These are phyloP conservation scores for Kwoniella heveanensis DNA, from an alignment of 768 basidiomycete genomes.

Conservation along the genomic window DNA sequence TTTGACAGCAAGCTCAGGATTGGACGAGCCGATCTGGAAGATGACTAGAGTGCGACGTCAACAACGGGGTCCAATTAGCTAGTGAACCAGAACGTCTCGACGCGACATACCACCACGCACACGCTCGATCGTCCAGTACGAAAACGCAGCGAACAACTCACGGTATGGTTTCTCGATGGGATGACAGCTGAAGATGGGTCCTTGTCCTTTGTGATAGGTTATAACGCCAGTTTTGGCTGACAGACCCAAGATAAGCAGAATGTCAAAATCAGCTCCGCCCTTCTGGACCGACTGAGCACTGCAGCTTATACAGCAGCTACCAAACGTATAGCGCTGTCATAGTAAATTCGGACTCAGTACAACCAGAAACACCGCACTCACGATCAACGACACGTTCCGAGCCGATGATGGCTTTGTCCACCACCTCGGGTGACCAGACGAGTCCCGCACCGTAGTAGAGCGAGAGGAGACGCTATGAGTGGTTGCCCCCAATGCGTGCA, in stretches of 20 bases:
- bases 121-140: conserved; percentile 13
- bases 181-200: conserved; percentile 84
- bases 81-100: too few relatives aligned
- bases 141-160: conserved; percentile 20
- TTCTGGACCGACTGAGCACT: too few relatives aligned
- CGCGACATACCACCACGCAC: too few relatives aligned
- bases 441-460: conserved; percentile 90
- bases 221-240: conserved; percentile 82
- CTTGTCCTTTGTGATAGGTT: conserved; percentile 76
- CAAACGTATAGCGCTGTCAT: too few relatives aligned
- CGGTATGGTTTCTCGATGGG: conserved; percentile 88
- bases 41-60: conserved; percentile 69
- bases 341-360: too few relatives aligned
- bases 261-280: too few relatives aligned
- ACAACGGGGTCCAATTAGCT: too few relatives aligned
- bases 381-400: conserved; percentile 81
- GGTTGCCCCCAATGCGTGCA: background rate
- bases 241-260: background rate
- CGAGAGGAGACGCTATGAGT: conserved; percentile 66
- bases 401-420: conserved; percentile 93
- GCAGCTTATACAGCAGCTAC: too few relatives aligned
- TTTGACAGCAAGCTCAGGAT: conserved; percentile 86
- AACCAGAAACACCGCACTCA: conserved; percentile 58
- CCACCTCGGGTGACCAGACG: conserved; percentile 95
- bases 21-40: conserved; percentile 90